phyloP scores from a whole-genome alignment of 306 rosid genomes.

The Myrica gale region DNA sequence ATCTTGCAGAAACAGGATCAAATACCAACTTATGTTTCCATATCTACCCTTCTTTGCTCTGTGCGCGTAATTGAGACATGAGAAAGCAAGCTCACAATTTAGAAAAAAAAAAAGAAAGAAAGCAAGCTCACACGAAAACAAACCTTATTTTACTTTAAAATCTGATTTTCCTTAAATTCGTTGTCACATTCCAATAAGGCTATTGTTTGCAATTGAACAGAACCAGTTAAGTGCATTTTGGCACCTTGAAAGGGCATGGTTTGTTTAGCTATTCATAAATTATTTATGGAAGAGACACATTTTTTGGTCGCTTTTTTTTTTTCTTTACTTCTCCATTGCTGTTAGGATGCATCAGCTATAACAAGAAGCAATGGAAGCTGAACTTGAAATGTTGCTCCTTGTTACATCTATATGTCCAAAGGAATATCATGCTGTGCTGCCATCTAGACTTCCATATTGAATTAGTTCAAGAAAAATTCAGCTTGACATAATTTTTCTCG shows the following conservation, averaged over 20 bases:
- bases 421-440: background rate
- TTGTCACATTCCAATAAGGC: background rate
- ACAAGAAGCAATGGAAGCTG: background rate
- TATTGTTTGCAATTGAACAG: no score
- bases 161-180: background rate
- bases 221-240: background rate
- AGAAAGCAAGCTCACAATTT: background rate
- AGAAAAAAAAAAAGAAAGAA: no score
- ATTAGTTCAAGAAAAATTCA: background rate
- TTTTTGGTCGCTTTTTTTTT: no score
- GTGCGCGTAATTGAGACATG: background rate
- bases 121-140: background rate
- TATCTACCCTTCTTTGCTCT: background rate
- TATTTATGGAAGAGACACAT: background rate
- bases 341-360: background rate
- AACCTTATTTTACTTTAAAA: no score
- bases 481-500: background rate
- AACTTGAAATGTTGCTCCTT: background rate
- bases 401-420: background rate
- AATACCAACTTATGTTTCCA: background rate
- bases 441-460: background rate
- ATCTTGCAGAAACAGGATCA: slow-evolving; percentile 4
- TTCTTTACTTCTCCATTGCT: no score
- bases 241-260: background rate
- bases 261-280: background rate